Base-by-base conservation (phyloP, 1,139 yeast genomes). In the Candida frijolesensis region DNA sequence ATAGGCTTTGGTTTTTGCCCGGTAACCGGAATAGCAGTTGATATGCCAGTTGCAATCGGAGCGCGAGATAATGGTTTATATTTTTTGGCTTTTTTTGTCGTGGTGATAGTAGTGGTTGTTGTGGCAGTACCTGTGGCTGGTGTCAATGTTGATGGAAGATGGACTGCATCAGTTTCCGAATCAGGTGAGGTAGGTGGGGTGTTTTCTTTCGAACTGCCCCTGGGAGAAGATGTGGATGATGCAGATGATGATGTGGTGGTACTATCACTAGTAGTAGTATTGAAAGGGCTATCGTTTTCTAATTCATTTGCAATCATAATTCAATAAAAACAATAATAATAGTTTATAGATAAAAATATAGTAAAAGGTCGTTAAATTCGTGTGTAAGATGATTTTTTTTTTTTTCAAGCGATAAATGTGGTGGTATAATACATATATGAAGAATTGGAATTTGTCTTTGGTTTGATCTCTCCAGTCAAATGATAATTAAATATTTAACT, bases 1-100 rank as follows among this genome's bases (percentile, higher is more conserved):
- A 76, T 78, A 2, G 95, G 95, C 58, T 73, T 74, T 38, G 92
- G 92, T 62, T 89, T 82, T 61, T 86, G 92, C 35, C 92, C 92
- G 8, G 91, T 85, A 2, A 87, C 89, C 1, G 94, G 94, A 51
- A 87, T 87, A 2, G 87, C 80, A 38, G 90, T 87, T 9, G 90
- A 85, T 42, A 87, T 84, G 45, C 91, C 92, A 34, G 89, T 80
- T 12, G 88, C 85, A 50, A 83, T 80, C 15, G 85, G 81, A 25
- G 73, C 76, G 56, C 78, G 66, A 48, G 76, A 60, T 47, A 76
- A 59, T 56, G 62, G 65, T 58, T 74, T 78, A 44, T 67, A 65
- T 57, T 73, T 78, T 59, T 75, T 71, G 38, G 39, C 39, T 43
- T 55, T 55, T 27, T 48, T 47, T 3, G 42, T 15, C 3, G 37